Percentiles rank a stretch among this genome's conserved stretches.
phyloP scores from a whole-genome alignment of 139 green algal genomes.

The Micromonas pusilla region DNA sequence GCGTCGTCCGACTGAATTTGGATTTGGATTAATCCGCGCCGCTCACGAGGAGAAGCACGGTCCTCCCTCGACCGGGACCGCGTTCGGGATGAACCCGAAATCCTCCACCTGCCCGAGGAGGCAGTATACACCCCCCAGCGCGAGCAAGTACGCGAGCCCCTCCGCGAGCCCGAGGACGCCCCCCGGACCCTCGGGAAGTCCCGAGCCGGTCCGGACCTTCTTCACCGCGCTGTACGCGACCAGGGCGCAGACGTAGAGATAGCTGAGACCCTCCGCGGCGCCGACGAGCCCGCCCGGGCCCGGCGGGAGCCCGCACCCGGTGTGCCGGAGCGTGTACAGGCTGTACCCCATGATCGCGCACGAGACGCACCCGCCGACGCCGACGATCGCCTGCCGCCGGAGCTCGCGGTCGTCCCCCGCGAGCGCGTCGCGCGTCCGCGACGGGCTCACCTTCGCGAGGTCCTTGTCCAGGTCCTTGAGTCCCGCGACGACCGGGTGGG shows the following conservation, averaged over 20 bases:
- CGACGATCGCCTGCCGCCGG: background rate
- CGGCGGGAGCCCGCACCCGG: slow-evolving; percentile 60
- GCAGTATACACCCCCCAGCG: slow-evolving; percentile 33
- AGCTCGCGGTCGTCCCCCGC: background rate
- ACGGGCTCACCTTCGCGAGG: background rate
- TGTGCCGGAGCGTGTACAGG: background rate
- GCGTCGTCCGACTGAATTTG: background rate
- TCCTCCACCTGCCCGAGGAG: slow-evolving; percentile 35
- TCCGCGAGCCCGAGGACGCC: slow-evolving; percentile 39
- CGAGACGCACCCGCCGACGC: background rate
- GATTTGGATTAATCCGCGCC: background rate
- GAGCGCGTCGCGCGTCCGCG: background rate
- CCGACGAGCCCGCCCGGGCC: slow-evolving; percentile 55
- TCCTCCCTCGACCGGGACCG: slow-evolving; percentile 29
- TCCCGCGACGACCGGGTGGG: background rate
- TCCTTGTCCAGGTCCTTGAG: background rate
- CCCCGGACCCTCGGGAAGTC: slow-evolving; percentile 36
- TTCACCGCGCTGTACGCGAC: slow-evolving; percentile 30
- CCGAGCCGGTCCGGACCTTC: slow-evolving; percentile 38
- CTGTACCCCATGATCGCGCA: background rate
- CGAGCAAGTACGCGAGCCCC: slow-evolving; percentile 37
- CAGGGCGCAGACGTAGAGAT: slow-evolving; percentile 47
- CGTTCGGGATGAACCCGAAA: slow-evolving; percentile 42
- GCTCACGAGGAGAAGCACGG: slow-evolving; percentile 18
- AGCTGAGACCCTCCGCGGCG: slow-evolving; percentile 55